Evolutionary conservation across 495 filamentous ascomycete species (phyloP).

Genomic region (Podospora bellae-mahoneyi): DNA sequence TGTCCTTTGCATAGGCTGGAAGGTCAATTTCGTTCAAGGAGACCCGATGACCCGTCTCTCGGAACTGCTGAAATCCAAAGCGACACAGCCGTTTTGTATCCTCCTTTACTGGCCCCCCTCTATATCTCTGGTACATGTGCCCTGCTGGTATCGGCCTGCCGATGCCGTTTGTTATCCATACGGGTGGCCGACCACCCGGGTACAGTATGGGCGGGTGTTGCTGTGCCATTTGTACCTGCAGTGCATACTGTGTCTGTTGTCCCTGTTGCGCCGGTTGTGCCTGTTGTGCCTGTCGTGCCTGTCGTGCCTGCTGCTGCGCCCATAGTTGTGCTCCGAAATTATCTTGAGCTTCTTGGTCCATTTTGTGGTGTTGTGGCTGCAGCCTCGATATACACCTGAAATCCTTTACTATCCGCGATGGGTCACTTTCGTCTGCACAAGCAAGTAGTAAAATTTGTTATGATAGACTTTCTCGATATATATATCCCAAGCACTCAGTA

Average conservation of each 20-base stretch:
- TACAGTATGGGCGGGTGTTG: no score
- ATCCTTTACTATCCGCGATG: neutral
- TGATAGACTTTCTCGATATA: neutral
- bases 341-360: no score
- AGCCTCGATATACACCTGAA: neutral
- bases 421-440: neutral
- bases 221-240: no score
- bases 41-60: neutral
- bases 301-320: no score
- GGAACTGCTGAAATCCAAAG: neutral
- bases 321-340: no score
- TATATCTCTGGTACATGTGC: neutral
- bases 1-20: neutral
- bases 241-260: no score
- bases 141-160: neutral
- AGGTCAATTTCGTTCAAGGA: neutral
- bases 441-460: neutral
- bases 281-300: no score
- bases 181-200: no score
- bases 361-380: neutral
- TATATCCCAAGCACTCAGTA: neutral
- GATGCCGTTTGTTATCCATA: no score
- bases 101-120: neutral
- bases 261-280: no score
- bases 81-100: neutral